A percentile compares a stretch with the other conserved stretches of the same genome.
Evolutionary conservation across 805 yeast species (phyloP).

Genomic region (Candida silvicultrix): DNA sequence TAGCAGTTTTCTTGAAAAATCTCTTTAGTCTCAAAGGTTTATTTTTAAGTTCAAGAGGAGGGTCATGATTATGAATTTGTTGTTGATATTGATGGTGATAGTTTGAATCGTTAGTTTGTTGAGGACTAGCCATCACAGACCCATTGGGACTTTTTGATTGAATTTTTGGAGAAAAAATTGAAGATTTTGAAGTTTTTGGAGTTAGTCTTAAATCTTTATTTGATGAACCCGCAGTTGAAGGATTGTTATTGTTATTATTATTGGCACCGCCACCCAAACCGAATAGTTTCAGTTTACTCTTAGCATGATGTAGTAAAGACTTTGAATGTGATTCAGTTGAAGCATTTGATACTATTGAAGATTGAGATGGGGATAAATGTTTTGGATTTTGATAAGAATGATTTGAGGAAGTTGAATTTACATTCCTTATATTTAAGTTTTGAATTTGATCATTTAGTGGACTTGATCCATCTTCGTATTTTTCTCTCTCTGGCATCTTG

Average conservation of each 20-base stretch:
- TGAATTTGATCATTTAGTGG: not conserved
- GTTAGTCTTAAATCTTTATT: constrained; percentile 11
- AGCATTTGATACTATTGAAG: not conserved
- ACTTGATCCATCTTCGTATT: not conserved
- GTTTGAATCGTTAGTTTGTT: constrained; percentile 9
- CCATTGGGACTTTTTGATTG: constrained; percentile 16
- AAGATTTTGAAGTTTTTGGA: constrained; percentile 21
- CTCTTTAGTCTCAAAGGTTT: constrained; percentile 32
- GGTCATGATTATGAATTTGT: not conserved
- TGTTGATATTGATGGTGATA: constrained; percentile 3
- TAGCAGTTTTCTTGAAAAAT: constrained; percentile 42
- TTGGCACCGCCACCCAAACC: not conserved
- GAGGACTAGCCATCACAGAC: not conserved
- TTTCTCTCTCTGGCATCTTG: not conserved
- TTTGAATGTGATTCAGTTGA: not conserved
- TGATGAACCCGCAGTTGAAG: constrained; percentile 2
- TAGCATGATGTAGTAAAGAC: not conserved
- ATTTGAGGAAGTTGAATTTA: not conserved
- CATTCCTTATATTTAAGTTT: constrained; percentile 1
- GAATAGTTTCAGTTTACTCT: constrained; percentile 1
- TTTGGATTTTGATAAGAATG: not conserved
- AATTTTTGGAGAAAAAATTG: constrained; percentile 16
- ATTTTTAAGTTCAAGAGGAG: constrained; percentile 5
- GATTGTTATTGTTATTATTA: not conserved
- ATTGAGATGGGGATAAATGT: not conserved